phyloP scores from a whole-genome alignment of 441 rosid species.

The Erodium texanum region DNA sequence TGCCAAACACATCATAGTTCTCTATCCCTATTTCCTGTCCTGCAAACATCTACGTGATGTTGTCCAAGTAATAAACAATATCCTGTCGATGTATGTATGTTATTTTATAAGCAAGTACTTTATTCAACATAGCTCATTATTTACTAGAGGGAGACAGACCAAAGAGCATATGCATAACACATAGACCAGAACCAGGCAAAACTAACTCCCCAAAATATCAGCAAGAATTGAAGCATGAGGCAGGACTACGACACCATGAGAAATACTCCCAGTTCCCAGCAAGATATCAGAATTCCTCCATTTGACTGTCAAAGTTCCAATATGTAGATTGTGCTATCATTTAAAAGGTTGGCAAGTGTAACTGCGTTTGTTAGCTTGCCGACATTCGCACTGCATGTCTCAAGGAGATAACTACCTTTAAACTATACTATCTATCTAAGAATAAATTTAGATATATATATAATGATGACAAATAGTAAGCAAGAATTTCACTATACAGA shows the following conservation, averaged over 20 bases:
- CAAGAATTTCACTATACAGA: not conserved
- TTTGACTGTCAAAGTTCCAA: slow-evolving; percentile 3
- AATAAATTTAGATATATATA: not conserved
- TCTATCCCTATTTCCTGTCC: not conserved
- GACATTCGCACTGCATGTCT: not conserved
- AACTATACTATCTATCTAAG: not conserved
- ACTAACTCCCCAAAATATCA: not conserved
- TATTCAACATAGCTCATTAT: not conserved
- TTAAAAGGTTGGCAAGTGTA: not conserved
- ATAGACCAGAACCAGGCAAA: not conserved
- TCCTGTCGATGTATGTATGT: not conserved
- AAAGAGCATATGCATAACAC: too few relatives aligned
- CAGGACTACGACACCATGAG: not conserved
- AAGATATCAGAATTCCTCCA: not conserved
- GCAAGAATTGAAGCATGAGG: not conserved
- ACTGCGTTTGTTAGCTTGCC: not conserved
- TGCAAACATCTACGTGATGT: not conserved
- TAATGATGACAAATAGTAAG: not conserved
- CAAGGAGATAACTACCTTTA: not conserved
- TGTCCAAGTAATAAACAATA: not conserved
- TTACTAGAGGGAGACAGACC: not conserved
- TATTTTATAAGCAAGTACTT: not conserved
- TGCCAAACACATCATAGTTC: not conserved
- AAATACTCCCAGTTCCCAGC: not conserved
- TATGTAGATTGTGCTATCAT: not conserved